These are phyloP conservation scores for Naegleria lovaniensis DNA, from an alignment of 208 protist species.

Conservation along the genomic window DNA sequence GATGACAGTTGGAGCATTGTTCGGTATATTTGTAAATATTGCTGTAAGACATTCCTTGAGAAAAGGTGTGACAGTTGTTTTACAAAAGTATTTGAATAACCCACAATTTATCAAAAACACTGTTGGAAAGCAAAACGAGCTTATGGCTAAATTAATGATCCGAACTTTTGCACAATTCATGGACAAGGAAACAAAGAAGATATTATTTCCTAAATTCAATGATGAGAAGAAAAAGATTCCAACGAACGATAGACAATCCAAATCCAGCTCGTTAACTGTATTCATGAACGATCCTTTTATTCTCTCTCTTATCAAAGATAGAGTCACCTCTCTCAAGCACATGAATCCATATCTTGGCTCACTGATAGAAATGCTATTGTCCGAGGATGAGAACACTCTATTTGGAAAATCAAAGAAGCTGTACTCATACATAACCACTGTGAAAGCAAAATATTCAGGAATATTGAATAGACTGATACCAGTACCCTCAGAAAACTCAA, in stretches of 20 bases:
- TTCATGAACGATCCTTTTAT: background rate
- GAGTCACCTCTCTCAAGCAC: background rate
- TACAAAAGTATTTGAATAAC: background rate
- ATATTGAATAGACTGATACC: background rate
- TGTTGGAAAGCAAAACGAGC: background rate
- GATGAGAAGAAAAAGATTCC: background rate
- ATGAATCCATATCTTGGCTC: background rate
- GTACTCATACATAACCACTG: background rate
- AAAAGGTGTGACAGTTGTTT: background rate
- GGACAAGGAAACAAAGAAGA: background rate
- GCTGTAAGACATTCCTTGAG: background rate
- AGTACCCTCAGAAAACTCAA: background rate
- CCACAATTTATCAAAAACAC: background rate
- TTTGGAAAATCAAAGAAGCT: background rate
- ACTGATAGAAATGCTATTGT: background rate
- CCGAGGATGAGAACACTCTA: background rate
- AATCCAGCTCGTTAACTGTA: background rate
- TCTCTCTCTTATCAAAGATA: background rate
- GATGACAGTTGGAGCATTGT: background rate
- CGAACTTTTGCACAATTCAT: background rate
- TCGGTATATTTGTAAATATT: background rate
- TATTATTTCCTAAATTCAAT: background rate
- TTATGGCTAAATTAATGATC: background rate
- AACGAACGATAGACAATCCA: background rate
- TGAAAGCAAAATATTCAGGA: background rate